Evolutionary conservation across 352 stramenopile species (phyloP).

Genomic region (Aphanomyces cochlioides): DNA sequence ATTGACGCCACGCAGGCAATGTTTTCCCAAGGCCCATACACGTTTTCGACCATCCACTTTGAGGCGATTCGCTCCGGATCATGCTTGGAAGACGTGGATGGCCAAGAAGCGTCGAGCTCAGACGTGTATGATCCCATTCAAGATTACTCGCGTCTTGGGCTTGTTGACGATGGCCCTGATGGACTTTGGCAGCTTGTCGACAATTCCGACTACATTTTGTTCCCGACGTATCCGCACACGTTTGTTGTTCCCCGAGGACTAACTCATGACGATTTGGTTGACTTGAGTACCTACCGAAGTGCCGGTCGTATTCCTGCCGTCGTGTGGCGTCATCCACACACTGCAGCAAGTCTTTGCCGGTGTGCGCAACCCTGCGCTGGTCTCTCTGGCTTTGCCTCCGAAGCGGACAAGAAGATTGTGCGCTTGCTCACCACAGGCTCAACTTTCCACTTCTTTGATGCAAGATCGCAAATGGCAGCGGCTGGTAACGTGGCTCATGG

Average conservation of each 20-base stretch:
- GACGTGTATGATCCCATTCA: conserved; percentile 69
- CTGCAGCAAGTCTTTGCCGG: conserved; percentile 85
- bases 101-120: conserved; percentile 45
- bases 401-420: conserved; percentile 80
- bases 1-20: conserved; percentile 70
- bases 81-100: conserved; percentile 42
- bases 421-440: conserved; percentile 66
- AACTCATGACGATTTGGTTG: conserved; percentile 84
- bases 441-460: conserved; percentile 85
- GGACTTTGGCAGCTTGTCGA: conserved; percentile 71
- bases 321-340: conserved; percentile 89
- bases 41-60: conserved; percentile 70
- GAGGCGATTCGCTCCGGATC: conserved; percentile 4
- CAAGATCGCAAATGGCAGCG: conserved; percentile 77
- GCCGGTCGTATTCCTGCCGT: conserved; percentile 91
- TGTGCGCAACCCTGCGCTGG: conserved; percentile 83
- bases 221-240: conserved; percentile 90
- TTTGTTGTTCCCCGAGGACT: conserved; percentile 92
- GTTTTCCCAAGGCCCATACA: conserved; percentile 56
- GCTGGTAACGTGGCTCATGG: conserved; percentile 80
- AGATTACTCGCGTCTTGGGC: conserved; percentile 73
- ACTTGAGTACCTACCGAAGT: conserved; percentile 89
- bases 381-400: conserved; percentile 73
- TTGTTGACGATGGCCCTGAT: conserved; percentile 59
- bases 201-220: conserved; percentile 86